phyloP scores from a whole-genome alignment of 1,284 basidiomycete species.

The Uromyces viciae-fabae region DNA sequence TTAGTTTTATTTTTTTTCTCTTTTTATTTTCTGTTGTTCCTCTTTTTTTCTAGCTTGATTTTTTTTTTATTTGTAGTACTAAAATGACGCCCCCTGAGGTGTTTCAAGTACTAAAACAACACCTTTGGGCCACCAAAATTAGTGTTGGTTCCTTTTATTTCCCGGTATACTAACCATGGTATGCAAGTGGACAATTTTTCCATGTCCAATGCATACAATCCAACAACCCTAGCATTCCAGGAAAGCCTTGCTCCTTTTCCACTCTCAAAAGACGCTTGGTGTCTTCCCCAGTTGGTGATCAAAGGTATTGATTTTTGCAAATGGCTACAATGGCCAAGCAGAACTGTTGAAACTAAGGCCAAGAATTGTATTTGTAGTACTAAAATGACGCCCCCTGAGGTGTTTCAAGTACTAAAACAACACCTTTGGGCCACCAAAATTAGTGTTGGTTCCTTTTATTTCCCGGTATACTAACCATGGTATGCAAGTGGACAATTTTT shows the following conservation, averaged over 20 bases:
- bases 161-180: not conserved
- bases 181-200: not conserved
- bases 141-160: constrained; percentile 22
- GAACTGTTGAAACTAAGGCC: too few species aligned
- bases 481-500: not conserved
- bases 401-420: too few species aligned
- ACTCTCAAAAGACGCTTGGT: not conserved
- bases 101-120: not conserved
- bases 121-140: too few species aligned
- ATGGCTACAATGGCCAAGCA: too few species aligned
- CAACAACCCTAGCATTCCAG: not conserved
- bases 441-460: too few species aligned
- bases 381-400: too few species aligned
- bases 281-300: not conserved
- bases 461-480: not conserved
- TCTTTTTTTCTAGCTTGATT: too few species aligned
- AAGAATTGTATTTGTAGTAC: too few species aligned
- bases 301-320: too few species aligned
- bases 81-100: not conserved
- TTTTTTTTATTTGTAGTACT: not conserved
- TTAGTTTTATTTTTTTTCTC: too few species aligned
- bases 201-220: not conserved
- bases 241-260: not conserved
- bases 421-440: too few species aligned
- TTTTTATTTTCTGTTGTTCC: too few species aligned